Conservation (phyloP, 1,139 yeast species). For the Nakaseomyces kungkrabaensis region DNA sequence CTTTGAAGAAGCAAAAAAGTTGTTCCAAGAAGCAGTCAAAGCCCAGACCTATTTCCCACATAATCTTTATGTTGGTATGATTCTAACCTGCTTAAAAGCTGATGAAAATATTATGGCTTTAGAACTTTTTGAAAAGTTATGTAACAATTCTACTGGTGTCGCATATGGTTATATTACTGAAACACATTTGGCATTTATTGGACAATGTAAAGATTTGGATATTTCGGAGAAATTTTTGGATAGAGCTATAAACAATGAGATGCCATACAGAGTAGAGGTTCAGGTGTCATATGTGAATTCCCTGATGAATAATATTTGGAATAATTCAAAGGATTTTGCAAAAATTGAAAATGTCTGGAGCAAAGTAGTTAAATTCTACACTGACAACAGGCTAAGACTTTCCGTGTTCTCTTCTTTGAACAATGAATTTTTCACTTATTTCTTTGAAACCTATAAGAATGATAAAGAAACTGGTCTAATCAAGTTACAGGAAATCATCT, state of each 20-base stretch:
- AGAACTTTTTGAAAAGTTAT: constrained; percentile 37
- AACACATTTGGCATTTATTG: constrained; percentile 70
- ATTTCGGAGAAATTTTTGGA: constrained; percentile 66
- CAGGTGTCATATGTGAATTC: constrained; percentile 68
- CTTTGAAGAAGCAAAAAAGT: constrained; percentile 46
- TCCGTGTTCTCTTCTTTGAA: constrained; percentile 56
- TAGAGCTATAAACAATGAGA: constrained; percentile 50
- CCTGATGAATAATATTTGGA: constrained; percentile 54
- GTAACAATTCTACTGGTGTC: constrained; percentile 26
- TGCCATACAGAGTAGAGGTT: constrained; percentile 61
- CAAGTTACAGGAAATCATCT: constrained; percentile 33
- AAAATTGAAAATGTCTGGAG: constrained; percentile 30
- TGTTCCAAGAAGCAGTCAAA: constrained; percentile 29
- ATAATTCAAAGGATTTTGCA: constrained; percentile 44
- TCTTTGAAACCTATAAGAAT: constrained; percentile 48
- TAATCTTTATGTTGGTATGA: constrained; percentile 47
- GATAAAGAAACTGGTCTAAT: constrained; percentile 45
- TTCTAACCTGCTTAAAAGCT: constrained; percentile 43
- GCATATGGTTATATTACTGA: constrained; percentile 41
- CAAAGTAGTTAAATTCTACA: constrained; percentile 37
- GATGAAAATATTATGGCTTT: constrained; percentile 42
- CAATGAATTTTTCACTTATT: constrained; percentile 54
- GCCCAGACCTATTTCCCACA: constrained; percentile 33
- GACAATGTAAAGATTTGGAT: constrained; percentile 60
- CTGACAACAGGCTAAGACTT: constrained; percentile 47